Evolutionary conservation across 345 rosid species (phyloP).

Genomic region (Sapria himalayana): DNA sequence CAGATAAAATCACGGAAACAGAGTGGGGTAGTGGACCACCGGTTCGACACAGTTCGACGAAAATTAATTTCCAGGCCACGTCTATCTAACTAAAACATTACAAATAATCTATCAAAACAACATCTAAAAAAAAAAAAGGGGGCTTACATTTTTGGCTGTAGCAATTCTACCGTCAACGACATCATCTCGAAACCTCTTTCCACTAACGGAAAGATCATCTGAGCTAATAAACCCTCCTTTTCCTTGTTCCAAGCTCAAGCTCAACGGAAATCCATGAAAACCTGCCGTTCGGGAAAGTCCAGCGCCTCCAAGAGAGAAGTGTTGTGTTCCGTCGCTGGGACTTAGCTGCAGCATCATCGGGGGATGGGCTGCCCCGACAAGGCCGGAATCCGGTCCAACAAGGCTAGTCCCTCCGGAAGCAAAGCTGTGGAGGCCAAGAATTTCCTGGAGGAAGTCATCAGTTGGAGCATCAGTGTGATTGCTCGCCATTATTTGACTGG

Average conservation of each 20-base stretch:
- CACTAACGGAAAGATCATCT: constrained; percentile 59
- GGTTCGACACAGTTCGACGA: too few species aligned
- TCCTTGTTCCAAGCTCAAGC: constrained; percentile 79
- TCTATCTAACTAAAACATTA: constrained; percentile 7
- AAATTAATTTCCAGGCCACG: too few species aligned
- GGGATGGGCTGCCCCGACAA: constrained; percentile 21
- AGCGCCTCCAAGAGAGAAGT: constrained; percentile 18
- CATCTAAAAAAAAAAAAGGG: not conserved
- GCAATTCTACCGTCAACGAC: constrained; percentile 45
- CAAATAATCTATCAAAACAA: not conserved
- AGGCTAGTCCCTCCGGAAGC: constrained; percentile 35
- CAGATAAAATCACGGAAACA: too few species aligned
- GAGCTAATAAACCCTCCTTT: constrained; percentile 63
- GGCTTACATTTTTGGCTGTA: constrained; percentile 52
- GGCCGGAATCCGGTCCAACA: constrained; percentile 23
- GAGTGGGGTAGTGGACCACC: too few species aligned
- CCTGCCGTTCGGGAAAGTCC: constrained; percentile 28
- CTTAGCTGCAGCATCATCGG: constrained; percentile 84
- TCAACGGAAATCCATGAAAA: constrained; percentile 71
- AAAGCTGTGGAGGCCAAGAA: constrained; percentile 58
- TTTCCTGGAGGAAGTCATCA: constrained; percentile 89
- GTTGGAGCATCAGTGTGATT: constrained; percentile 41
- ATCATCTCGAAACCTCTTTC: constrained; percentile 57
- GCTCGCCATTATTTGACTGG: constrained; percentile 38
- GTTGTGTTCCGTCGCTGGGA: constrained; percentile 49